phyloP scores from a whole-genome alignment of 768 basidiomycete genomes.

The Mycena filopes region DNA sequence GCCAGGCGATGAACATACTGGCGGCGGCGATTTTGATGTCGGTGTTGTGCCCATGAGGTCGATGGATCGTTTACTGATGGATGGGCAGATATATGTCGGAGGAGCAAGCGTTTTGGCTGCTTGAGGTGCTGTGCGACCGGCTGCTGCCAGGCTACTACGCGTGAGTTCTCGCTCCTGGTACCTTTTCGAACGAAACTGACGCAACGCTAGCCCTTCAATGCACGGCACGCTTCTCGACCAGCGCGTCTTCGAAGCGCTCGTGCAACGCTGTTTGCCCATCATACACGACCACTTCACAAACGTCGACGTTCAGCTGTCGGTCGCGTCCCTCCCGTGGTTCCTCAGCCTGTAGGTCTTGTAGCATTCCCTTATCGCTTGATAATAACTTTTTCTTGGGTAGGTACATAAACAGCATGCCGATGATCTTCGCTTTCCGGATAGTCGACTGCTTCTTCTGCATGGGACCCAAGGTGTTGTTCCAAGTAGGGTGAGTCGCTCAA shows the following conservation, averaged over 20 bases:
- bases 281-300: constrained; percentile 92
- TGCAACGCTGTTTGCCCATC: constrained; percentile 88
- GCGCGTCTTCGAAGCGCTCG: constrained; percentile 95
- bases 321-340: constrained; percentile 98
- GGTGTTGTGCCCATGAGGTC: constrained; percentile 32
- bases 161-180: constrained; percentile 54
- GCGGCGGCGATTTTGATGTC: constrained; percentile 95
- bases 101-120: constrained; percentile 97
- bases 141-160: constrained; percentile 97
- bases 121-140: constrained; percentile 94
- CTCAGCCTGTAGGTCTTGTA: constrained; percentile 81
- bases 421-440: constrained; percentile 97
- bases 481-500: constrained; percentile 82
- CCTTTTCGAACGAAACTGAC: constrained; percentile 18
- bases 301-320: constrained; percentile 96
- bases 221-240: constrained; percentile 99
- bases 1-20: constrained; percentile 99
- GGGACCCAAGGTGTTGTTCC: constrained; percentile 98
- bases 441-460: constrained; percentile 99
- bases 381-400: constrained; percentile 45
- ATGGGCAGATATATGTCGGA: constrained; percentile 93
- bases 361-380: not conserved
- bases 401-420: constrained; percentile 94
- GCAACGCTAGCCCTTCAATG: constrained; percentile 84
- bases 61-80: constrained; percentile 18